These are phyloP conservation scores for Solanum verrucosum DNA, from an alignment of 257 asterid species.

Conservation along the genomic window DNA sequence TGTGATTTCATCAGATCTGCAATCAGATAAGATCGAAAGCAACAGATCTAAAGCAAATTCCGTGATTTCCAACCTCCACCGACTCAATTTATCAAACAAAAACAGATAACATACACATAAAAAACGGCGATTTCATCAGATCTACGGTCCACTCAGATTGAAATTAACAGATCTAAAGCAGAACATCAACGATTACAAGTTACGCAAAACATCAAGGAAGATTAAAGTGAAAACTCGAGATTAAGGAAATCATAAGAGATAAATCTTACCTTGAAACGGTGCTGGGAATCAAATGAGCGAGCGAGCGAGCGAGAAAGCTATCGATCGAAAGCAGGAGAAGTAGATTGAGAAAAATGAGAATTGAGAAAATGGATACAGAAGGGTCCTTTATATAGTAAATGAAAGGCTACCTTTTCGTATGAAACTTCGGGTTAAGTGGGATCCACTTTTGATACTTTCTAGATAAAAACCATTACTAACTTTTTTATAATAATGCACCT, in stretches of 20 bases:
- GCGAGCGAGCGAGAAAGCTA: not conserved
- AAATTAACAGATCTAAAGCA: not conserved
- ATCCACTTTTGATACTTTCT: not conserved
- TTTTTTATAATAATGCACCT: not conserved
- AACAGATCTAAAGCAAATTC: not conserved
- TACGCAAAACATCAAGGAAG: not conserved
- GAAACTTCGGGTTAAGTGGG: not conserved
- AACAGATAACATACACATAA: not conserved
- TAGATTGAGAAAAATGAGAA: not conserved
- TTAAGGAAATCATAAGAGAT: not conserved
- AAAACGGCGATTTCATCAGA: not conserved
- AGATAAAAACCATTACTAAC: not conserved
- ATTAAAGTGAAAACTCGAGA: not conserved
- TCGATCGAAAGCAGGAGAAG: not conserved
- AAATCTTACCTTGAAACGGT: not conserved
- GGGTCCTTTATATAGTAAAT: not conserved
- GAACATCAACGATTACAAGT: not conserved
- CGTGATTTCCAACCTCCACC: not conserved
- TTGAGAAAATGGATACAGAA: not conserved
- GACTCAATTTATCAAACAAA: not conserved
- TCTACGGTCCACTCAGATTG: not conserved
- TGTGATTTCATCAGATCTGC: not conserved
- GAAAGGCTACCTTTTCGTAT: no score
- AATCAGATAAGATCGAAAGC: not conserved
- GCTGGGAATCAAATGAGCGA: not conserved